phyloP scores from a whole-genome alignment of 805 yeast species.

The Candida nemodendra region DNA sequence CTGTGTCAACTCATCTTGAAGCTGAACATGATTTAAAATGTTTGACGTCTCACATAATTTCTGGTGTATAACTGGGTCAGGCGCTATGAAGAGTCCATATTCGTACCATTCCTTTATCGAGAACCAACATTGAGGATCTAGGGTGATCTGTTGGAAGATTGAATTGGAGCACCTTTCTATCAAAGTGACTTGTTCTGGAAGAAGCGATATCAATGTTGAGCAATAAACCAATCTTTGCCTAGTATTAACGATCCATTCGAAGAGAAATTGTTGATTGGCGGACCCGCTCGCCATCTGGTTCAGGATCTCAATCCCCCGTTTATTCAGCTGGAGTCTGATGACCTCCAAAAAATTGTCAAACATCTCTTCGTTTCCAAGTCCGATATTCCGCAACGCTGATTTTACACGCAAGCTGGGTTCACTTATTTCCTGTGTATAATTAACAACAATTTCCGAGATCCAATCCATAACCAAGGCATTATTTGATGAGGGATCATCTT shows the following conservation, averaged over 20 bases:
- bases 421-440: constrained; percentile 5
- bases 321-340: constrained; percentile 18
- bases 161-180: constrained; percentile 24
- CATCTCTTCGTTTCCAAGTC: constrained; percentile 15
- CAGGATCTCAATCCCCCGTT: constrained; percentile 9
- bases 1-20: constrained; percentile 25
- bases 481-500: constrained; percentile 27
- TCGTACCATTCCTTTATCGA: constrained; percentile 16
- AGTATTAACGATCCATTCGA: constrained; percentile 16
- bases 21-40: constrained; percentile 17
- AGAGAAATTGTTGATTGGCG: constrained; percentile 10
- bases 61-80: constrained; percentile 8
- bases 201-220: constrained; percentile 10
- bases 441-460: constrained; percentile 20
- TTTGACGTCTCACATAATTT: constrained; percentile 18
- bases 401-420: constrained; percentile 26
- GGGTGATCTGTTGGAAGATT: constrained; percentile 19
- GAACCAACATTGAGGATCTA: constrained; percentile 7
- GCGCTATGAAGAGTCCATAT: constrained; percentile 12
- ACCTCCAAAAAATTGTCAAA: constrained; percentile 15
- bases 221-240: constrained; percentile 14
- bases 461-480: constrained; percentile 25
- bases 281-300: neutral
- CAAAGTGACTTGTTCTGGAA: constrained; percentile 14
- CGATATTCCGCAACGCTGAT: constrained; percentile 18